Conservation (phyloP, 2,329 filamentous ascomycete species). For the Penicillium sp. region DNA sequence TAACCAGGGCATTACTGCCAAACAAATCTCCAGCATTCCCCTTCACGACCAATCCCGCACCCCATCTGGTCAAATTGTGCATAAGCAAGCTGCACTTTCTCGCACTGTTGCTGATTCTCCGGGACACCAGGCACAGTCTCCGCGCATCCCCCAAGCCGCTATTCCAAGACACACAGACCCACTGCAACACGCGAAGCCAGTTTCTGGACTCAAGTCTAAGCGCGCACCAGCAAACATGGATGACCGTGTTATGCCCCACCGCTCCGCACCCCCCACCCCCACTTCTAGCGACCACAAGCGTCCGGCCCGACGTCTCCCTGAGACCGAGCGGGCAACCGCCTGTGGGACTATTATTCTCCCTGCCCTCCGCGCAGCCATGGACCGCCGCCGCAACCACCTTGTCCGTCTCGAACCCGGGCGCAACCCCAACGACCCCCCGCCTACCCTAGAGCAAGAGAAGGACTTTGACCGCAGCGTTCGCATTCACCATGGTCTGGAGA, state of each 20-base stretch:
- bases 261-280: constrained; percentile 14
- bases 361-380: constrained; percentile 84
- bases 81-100: constrained; percentile 7
- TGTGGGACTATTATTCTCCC: constrained; percentile 71
- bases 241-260: constrained; percentile 6
- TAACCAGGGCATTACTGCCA: neutral
- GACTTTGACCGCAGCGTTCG: constrained; percentile 21
- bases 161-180: constrained; percentile 11
- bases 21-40: neutral
- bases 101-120: constrained; percentile 10
- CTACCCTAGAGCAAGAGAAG: constrained; percentile 19
- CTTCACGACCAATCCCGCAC: neutral
- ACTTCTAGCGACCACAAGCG: constrained; percentile 16
- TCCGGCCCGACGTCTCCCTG: constrained; percentile 15
- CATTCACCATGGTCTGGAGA: constrained; percentile 20
- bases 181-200: constrained; percentile 7
- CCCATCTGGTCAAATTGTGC: constrained; percentile 3
- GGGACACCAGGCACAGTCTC: neutral
- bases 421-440: constrained; percentile 15
- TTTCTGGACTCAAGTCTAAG: constrained; percentile 23
- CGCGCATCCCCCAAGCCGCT: neutral
- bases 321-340: constrained; percentile 16
- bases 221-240: constrained; percentile 15
- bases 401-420: constrained; percentile 38
- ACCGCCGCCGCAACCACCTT: constrained; percentile 65